These are phyloP conservation scores for Xylariales sp. DNA, from an alignment of 2,329 filamentous ascomycete genomes.

Conservation along the genomic window DNA sequence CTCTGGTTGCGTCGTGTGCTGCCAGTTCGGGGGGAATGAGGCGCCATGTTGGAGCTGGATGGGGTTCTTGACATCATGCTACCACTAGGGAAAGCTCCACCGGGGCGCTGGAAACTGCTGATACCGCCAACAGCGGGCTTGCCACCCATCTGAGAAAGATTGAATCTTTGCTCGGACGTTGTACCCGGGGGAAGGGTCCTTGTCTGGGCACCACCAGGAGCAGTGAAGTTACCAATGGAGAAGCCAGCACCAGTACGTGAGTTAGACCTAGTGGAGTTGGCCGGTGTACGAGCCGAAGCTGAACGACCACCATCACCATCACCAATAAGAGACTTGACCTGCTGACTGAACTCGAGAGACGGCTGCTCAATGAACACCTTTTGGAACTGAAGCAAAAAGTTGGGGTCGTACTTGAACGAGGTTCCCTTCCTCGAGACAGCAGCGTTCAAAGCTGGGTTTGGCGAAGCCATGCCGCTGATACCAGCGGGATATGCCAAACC, in stretches of 20 bases:
- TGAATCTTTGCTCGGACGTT: constrained; percentile 74
- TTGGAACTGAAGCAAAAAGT: constrained; percentile 95
- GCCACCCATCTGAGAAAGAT: constrained; percentile 52
- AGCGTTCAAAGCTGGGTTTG: constrained; percentile 85
- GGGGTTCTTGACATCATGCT: constrained; percentile 62
- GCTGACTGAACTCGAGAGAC: constrained; percentile 85
- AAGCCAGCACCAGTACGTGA: constrained; percentile 51
- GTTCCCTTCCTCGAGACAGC: constrained; percentile 74
- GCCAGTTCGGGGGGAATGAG: constrained; percentile 67
- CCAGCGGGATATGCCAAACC: constrained; percentile 42
- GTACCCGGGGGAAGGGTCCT: constrained; percentile 68
- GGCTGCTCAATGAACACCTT: constrained; percentile 95
- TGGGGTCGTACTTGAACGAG: constrained; percentile 90
- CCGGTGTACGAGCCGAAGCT: constrained; percentile 56
- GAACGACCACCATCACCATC: constrained; percentile 65
- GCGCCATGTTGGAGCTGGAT: constrained; percentile 54
- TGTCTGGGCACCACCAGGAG: constrained; percentile 34
- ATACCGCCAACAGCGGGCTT: constrained; percentile 47
- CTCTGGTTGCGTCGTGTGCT: constrained; percentile 61
- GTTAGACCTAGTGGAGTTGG: constrained; percentile 41
- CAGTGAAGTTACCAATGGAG: constrained; percentile 68
- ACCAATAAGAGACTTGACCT: constrained; percentile 82
- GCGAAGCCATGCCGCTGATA: constrained; percentile 76
- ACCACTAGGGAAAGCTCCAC: constrained; percentile 59
- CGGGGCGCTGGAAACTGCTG: constrained; percentile 56